phyloP scores from a whole-genome alignment of 2,329 filamentous ascomycete genomes.

The Alternaria rosae region DNA sequence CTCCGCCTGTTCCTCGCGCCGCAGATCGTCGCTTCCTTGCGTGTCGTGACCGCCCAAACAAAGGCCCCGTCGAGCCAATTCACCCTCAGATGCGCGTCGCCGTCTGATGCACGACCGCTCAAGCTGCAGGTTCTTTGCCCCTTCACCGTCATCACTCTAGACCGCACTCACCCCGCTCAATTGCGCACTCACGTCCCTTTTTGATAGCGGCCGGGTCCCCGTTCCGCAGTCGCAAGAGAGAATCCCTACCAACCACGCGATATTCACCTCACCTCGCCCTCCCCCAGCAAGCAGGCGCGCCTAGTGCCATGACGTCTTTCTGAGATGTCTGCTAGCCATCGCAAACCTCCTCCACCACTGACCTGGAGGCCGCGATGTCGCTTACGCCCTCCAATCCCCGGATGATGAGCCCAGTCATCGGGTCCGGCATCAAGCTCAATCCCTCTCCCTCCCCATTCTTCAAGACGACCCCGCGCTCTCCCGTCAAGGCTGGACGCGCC shows the following conservation, averaged over 20 bases:
- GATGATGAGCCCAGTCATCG: constrained; percentile 52
- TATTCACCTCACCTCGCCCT: constrained; percentile 15
- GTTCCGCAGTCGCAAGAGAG: constrained; percentile 14
- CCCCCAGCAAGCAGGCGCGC: constrained; percentile 17
- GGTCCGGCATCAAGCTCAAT: constrained; percentile 58
- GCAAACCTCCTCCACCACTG: constrained; percentile 33
- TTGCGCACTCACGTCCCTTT: constrained; percentile 8
- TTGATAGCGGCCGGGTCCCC: constrained; percentile 12
- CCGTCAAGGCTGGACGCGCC: constrained; percentile 58
- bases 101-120: constrained; percentile 7
- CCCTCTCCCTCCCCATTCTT: constrained; percentile 71
- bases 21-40: constrained; percentile 20
- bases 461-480: constrained; percentile 70
- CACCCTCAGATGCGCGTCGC: constrained; percentile 19
- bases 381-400: constrained; percentile 51
- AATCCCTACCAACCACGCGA: constrained; percentile 27
- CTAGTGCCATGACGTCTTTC: constrained; percentile 36
- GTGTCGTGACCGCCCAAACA: constrained; percentile 21
- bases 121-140: constrained; percentile 14
- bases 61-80: constrained; percentile 11
- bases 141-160: constrained; percentile 2
- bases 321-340: constrained; percentile 36
- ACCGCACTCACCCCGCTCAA: constrained; percentile 4
- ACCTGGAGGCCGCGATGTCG: constrained; percentile 46
- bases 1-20: constrained; percentile 24